Evolutionary conservation across 2,329 filamentous ascomycete species (phyloP).

Genomic region (Lithohypha guttulata): DNA sequence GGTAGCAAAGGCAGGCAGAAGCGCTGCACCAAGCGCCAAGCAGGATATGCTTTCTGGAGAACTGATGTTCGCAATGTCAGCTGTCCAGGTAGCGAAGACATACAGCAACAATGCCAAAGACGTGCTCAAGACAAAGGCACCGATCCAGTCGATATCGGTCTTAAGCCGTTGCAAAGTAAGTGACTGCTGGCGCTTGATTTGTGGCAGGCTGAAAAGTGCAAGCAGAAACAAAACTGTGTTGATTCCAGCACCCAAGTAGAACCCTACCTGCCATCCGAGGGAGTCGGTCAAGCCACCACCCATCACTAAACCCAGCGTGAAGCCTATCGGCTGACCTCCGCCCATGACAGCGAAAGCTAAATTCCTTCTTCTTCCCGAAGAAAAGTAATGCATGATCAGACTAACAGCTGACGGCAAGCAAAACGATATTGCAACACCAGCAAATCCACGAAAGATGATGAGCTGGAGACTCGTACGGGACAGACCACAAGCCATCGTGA

Average conservation of each 20-base stretch:
- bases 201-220: constrained; percentile 33
- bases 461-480: constrained; percentile 32
- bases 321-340: constrained; percentile 42
- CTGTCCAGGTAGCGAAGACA: constrained; percentile 31
- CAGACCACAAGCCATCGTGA: constrained; percentile 37
- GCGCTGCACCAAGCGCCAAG: constrained; percentile 33
- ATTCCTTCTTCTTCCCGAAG: constrained; percentile 38
- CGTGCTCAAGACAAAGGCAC: constrained; percentile 36
- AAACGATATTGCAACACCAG: constrained; percentile 38
- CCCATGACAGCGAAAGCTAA: constrained; percentile 44
- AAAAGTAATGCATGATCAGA: constrained; percentile 39
- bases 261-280: constrained; percentile 44
- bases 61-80: constrained; percentile 26
- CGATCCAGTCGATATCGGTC: constrained; percentile 44
- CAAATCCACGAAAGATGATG: constrained; percentile 38
- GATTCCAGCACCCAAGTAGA: constrained; percentile 38
- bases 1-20: constrained; percentile 41
- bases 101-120: constrained; percentile 43
- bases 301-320: constrained; percentile 40
- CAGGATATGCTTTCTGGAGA: constrained; percentile 36
- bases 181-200: constrained; percentile 2
- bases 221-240: constrained; percentile 32
- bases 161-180: constrained; percentile 25
- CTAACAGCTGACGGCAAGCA: constrained; percentile 41
- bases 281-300: constrained; percentile 39